Evolutionary conservation across 129 eudicot species (phyloP), one percentile per base, ranked within the genome.

Genomic region (Dittrichia graveolens): DNA sequence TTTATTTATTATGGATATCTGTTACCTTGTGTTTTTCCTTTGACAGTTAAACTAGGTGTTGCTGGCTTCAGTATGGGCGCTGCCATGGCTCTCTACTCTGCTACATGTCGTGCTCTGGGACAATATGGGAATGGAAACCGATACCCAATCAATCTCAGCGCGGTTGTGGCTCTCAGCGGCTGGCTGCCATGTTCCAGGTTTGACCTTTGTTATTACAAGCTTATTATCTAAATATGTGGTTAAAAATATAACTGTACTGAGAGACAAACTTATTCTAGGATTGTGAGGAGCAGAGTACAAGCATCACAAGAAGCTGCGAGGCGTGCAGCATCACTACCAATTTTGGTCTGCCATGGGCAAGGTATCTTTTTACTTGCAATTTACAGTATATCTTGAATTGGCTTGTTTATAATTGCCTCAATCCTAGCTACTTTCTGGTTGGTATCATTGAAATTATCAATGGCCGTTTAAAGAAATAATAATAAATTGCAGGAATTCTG

Each of bases 321-420:
- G 41, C 92, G 84, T 76, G 97, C 97, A 61, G 72, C 95, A 62
- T 73, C 90, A 62, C 78, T 91, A 69, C 92, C 92, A 50, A 79
- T 86, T 72, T 86, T 91, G 71, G 90, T 91, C 60, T 88, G 92
- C 80, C 97, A 91, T 76, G 97, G 97, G 65, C 82, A 71, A 82
- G 95, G 95, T 91, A 91, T 59, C 69, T 86, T 82, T 48, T 71
- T 53, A n/a, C 47, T 38, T 41, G 40, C 8, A 15, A 61, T 67
- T 11, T 18, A 34, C 11, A 1, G 24, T 50, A 56, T 55, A 45
- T 69, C 41, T 47, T 52, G 10, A 41, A 40, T 15, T 4, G 57
- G 2, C 24, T 35, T 39, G 8, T 18, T 67, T 35, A 56, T 49
- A 49, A 6, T 2, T 66, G 49, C 50, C 66, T 60, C 67, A 24